Conservation (phyloP, 768 basidiomycete genomes). For the Leucocoprinus sp. region DNA sequence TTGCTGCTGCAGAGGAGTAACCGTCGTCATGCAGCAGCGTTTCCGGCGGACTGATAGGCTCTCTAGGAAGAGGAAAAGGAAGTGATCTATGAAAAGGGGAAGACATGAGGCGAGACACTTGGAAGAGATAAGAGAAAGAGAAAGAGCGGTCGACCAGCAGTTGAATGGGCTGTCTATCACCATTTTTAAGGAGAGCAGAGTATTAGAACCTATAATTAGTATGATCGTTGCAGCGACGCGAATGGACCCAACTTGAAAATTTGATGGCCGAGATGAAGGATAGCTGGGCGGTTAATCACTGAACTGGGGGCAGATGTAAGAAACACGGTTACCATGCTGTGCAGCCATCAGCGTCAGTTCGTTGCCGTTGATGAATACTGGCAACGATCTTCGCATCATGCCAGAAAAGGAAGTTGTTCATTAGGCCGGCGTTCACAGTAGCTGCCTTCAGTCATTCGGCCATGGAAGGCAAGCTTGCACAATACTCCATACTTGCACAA, state of each 20-base stretch:
- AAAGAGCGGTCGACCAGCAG: constrained; percentile 1
- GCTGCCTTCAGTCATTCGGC: neutral
- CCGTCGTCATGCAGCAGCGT: constrained; percentile 18
- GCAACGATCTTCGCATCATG: no score
- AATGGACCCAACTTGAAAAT: neutral
- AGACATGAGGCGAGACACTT: constrained; percentile 36
- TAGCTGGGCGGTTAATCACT: constrained; percentile 5
- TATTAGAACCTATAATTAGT: constrained; percentile 3
- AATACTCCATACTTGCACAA: constrained; percentile 58
- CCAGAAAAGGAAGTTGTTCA: neutral
- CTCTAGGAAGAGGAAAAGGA: constrained; percentile 36
- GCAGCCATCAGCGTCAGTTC: no score
- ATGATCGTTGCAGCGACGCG: constrained; percentile 2
- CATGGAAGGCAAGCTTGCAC: constrained; percentile 64
- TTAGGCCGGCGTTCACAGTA: constrained; percentile 3
- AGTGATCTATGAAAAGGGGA: constrained; percentile 38
- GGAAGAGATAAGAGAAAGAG: neutral
- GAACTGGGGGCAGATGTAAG: neutral
- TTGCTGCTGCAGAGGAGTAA: neutral
- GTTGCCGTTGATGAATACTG: no score
- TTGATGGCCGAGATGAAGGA: neutral
- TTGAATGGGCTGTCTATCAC: constrained; percentile 1
- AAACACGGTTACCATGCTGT: no score
- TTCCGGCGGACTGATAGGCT: constrained; percentile 34
- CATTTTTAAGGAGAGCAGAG: constrained; percentile 2